Evolutionary conservation across 495 filamentous ascomycete species (phyloP).

Genomic region (Sordaria brevicollis): DNA sequence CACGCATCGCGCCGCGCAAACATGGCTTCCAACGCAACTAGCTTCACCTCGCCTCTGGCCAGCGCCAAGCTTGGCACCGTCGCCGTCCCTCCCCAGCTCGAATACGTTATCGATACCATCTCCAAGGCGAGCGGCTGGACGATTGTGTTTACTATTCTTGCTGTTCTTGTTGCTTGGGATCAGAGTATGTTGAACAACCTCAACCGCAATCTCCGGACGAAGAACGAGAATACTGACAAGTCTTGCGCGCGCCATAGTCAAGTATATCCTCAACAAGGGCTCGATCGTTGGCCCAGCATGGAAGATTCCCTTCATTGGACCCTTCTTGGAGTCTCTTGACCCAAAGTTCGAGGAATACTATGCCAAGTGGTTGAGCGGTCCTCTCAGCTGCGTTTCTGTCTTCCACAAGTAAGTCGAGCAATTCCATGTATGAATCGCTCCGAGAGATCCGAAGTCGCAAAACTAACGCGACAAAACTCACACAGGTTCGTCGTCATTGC

Average conservation of each 20-base stretch:
- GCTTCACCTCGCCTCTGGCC: constrained; percentile 67
- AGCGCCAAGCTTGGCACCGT: constrained; percentile 46
- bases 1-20: constrained; percentile 16
- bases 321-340: constrained; percentile 84
- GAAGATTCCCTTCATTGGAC: constrained; percentile 93
- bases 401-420: constrained; percentile 85
- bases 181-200: constrained; percentile 66
- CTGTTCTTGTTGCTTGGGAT: constrained; percentile 69
- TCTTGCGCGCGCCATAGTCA: constrained; percentile 45
- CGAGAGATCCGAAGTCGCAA: background rate
- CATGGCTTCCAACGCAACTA: constrained; percentile 58
- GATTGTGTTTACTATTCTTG: constrained; percentile 52
- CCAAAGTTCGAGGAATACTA: constrained; percentile 87
- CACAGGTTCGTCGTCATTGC: constrained; percentile 93
- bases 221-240: constrained; percentile 3
- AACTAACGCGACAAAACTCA: constrained; percentile 22
- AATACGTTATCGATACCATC: constrained; percentile 32
- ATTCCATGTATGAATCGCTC: background rate
- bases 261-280: constrained; percentile 79
- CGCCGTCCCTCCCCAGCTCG: constrained; percentile 31
- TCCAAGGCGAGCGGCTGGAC: constrained; percentile 52
- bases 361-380: constrained; percentile 83
- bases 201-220: background rate
- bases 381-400: constrained; percentile 91
- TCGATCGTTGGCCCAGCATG: constrained; percentile 69